These are phyloP conservation scores for Amanita muscaria DNA, from an alignment of 768 basidiomycete species.

Conservation along the genomic window DNA sequence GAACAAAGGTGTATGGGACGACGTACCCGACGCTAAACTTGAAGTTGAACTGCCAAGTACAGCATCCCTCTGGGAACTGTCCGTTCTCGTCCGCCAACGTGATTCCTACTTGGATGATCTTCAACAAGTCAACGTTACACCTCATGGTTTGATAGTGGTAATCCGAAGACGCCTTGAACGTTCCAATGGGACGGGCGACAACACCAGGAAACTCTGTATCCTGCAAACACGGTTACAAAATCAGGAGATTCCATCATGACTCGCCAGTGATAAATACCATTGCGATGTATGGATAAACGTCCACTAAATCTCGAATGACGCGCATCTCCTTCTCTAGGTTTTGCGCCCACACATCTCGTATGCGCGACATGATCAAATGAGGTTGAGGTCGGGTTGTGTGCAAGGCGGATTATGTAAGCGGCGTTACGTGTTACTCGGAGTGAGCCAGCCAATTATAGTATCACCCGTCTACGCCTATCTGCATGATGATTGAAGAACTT, in stretches of 20 bases:
- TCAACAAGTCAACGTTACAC: conserved; percentile 96
- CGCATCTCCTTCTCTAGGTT: conserved; percentile 93
- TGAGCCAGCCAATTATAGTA: too few species aligned
- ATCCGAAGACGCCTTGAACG: conserved; percentile 94
- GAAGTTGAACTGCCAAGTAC: conserved; percentile 99
- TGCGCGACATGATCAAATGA: conserved; percentile 51
- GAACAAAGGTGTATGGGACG: neutral
- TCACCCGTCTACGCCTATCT: too few species aligned
- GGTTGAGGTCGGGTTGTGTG: neutral
- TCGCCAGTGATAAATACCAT: too few species aligned
- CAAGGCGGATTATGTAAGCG: neutral
- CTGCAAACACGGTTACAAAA: too few species aligned
- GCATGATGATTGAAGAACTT: too few species aligned
- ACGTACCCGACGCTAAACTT: conserved; percentile 80
- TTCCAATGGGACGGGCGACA: conserved; percentile 93
- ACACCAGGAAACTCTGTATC: conserved; percentile 99
- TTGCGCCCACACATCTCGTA: conserved; percentile 92
- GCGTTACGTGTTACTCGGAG: too few species aligned
- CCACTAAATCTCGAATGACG: conserved; percentile 78
- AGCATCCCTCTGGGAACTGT: conserved; percentile 79
- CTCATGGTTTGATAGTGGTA: conserved; percentile 99
- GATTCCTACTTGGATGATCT: conserved; percentile 95
- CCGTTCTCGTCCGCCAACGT: conserved; percentile 93
- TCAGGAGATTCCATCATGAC: too few species aligned
- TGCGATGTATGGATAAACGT: conserved; percentile 87